phyloP scores from a whole-genome alignment of 2,329 filamentous ascomycete species.

The Alternaria angustiovoidea region DNA sequence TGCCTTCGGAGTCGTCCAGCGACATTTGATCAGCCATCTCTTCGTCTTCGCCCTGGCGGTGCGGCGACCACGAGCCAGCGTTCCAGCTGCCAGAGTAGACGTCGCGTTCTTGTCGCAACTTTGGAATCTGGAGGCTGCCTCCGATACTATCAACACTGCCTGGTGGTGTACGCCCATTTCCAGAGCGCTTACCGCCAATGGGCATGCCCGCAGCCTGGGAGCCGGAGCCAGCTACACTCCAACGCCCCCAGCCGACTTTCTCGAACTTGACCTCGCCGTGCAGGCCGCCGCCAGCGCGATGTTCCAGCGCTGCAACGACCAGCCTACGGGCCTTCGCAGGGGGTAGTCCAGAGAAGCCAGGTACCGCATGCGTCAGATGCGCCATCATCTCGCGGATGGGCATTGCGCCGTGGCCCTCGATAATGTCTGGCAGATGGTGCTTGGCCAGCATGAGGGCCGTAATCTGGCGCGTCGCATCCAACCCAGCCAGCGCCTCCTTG shows the following conservation, averaged over 20 bases:
- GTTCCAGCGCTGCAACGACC: constrained; percentile 91
- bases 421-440: constrained; percentile 87
- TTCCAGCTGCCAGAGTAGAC: constrained; percentile 66
- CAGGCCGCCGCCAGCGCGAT: constrained; percentile 67
- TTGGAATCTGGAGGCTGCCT: constrained; percentile 59
- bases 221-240: constrained; percentile 69
- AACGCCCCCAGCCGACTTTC: constrained; percentile 97
- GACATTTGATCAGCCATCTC: constrained; percentile 91
- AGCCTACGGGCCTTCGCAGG: constrained; percentile 89
- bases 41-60: constrained; percentile 47
- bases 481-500: constrained; percentile 61
- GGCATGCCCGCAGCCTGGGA: constrained; percentile 62
- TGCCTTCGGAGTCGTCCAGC: constrained; percentile 71
- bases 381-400: constrained; percentile 96
- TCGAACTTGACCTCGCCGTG: constrained; percentile 83
- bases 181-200: constrained; percentile 48
- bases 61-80: constrained; percentile 77
- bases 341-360: constrained; percentile 88
- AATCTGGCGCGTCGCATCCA: constrained; percentile 82
- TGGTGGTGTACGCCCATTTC: constrained; percentile 56
- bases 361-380: constrained; percentile 90
- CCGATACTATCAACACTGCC: constrained; percentile 55
- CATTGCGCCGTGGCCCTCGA: constrained; percentile 87
- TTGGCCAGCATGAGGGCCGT: constrained; percentile 86
- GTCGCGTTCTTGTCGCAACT: constrained; percentile 43